These are phyloP conservation scores for Boletus patriciae DNA, from an alignment of 768 basidiomycete genomes.

Conservation along the genomic window DNA sequence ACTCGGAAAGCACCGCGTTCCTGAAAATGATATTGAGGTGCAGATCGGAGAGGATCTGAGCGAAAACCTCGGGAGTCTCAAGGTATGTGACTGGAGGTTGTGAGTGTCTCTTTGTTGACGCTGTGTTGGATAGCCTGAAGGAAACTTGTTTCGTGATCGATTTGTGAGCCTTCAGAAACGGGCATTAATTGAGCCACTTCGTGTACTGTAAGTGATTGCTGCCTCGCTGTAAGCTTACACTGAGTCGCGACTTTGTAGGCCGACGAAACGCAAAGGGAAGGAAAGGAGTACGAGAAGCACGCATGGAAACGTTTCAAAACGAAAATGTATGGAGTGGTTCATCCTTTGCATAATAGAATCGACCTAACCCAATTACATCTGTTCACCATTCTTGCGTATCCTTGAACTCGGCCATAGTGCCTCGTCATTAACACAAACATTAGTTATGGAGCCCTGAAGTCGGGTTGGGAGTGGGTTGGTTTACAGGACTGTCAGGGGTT, in stretches of 20 bases:
- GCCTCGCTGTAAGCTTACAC: constrained; percentile 25
- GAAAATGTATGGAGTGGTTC: not conserved
- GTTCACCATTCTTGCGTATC: too few species aligned
- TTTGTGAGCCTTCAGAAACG: constrained; percentile 87
- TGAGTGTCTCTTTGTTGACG: not conserved
- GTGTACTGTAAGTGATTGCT: constrained; percentile 56
- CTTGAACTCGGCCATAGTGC: too few species aligned
- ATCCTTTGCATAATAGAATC: too few species aligned
- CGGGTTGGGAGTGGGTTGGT: too few species aligned
- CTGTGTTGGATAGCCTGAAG: constrained; percentile 68
- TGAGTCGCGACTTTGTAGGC: constrained; percentile 7
- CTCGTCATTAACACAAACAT: too few species aligned
- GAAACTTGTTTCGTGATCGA: constrained; percentile 88
- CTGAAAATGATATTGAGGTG: constrained; percentile 68
- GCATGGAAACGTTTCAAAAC: constrained; percentile 72
- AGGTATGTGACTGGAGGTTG: constrained; percentile 49
- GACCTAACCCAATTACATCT: too few species aligned
- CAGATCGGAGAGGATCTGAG: constrained; percentile 89
- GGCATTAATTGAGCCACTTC: constrained; percentile 86
- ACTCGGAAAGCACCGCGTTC: constrained; percentile 79
- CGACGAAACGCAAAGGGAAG: constrained; percentile 40
- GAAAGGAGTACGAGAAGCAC: constrained; percentile 73
- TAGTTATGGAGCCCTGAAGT: too few species aligned
- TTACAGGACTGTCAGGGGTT: too few species aligned
- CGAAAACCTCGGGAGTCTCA: constrained; percentile 79